Base-by-base conservation (phyloP, 2,329 filamentous ascomycete species). In the Aspergillus proliferans region DNA sequence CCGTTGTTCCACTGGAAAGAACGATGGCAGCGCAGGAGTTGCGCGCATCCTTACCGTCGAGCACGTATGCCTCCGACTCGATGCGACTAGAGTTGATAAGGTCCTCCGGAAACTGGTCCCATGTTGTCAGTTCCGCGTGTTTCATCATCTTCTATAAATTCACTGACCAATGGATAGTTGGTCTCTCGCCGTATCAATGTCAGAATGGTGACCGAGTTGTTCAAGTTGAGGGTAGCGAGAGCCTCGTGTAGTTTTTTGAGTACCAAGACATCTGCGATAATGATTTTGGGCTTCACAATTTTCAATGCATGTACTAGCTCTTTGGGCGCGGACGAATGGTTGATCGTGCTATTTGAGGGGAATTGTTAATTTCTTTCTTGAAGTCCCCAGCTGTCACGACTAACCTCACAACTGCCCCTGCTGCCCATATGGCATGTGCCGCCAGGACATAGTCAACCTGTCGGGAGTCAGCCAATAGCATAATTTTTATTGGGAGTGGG, bases 331-430 rank as follows among this genome's bases (percentile, higher is more conserved):
- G 46, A 45, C 1, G 45, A 45, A 28, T 57, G 45, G 38, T 57
- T 57, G 46, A 57, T 54, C 9, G 26, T 30, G 26, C 26, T 30
- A n/a, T n/a, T n/a, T n/a, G n/a, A n/a, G 26, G 26, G 10, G 10
- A 30, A 30, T 30, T 30, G 10, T 6, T 30, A 30, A 10, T 30
- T 6, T 10, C 26, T 30, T 10, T 6, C 6, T 30, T 30, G 10
- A 10, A 30, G 10, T 30, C 26, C 10, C 26, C 6, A 30, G 26
- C 26, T n/a, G n/a, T n/a, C n/a, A n/a, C n/a, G n/a, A n/a, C 26
- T 10, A 47, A 45, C 34, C 53, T 56, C 12, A 57, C 55, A 34
- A 52, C 42, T 3, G 45, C 55, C 34, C 55, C 55, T 7, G 50
- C 53, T 15, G 46, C 47, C 55, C 55, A 55, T 12, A 51, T 41